Evolutionary conservation across 805 yeast genomes (phyloP).

Genomic region (Ogataea pini): DNA sequence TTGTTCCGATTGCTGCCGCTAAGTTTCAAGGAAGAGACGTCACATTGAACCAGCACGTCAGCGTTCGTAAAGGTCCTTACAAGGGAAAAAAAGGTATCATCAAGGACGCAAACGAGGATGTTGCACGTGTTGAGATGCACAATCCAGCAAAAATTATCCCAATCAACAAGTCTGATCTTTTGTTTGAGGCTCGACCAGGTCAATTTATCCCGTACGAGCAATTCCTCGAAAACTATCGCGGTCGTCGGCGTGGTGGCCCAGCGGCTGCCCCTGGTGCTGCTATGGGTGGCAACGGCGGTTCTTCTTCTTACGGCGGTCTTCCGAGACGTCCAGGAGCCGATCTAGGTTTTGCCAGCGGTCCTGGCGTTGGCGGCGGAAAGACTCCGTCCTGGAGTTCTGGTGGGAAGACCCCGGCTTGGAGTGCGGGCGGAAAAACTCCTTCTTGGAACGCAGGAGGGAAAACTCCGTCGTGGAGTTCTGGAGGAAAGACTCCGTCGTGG

Average conservation of each 20-base stretch:
- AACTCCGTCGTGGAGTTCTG: conserved; percentile 42
- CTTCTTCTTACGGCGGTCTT: conserved; percentile 29
- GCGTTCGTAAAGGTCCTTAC: conserved; percentile 87
- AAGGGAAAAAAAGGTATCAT: conserved; percentile 94
- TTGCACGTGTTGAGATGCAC: conserved; percentile 91
- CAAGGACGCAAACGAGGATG: conserved; percentile 88
- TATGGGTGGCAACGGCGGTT: conserved; percentile 16
- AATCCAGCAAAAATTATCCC: conserved; percentile 87
- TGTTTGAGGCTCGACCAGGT: conserved; percentile 68
- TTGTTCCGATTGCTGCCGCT: conserved; percentile 50
- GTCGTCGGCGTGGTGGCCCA: conserved; percentile 39
- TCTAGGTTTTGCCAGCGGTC: conserved; percentile 1
- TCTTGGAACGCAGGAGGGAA: conserved; percentile 43
- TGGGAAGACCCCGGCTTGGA: conserved; percentile 36
- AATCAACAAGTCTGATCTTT: conserved; percentile 74
- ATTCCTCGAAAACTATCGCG: conserved; percentile 50
- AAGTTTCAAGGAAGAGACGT: conserved; percentile 74
- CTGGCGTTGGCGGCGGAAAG: conserved; percentile 37
- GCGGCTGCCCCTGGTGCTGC: conserved; percentile 9
- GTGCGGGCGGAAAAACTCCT: conserved; percentile 50
- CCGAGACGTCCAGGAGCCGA: conserved; percentile 12
- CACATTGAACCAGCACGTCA: conserved; percentile 79
- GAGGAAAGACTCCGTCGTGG: conserved; percentile 48
- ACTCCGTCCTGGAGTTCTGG: conserved; percentile 46
- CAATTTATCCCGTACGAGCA: conserved; percentile 77